phyloP scores from a whole-genome alignment of 345 rosid species.

The Melastoma malabathricum region DNA sequence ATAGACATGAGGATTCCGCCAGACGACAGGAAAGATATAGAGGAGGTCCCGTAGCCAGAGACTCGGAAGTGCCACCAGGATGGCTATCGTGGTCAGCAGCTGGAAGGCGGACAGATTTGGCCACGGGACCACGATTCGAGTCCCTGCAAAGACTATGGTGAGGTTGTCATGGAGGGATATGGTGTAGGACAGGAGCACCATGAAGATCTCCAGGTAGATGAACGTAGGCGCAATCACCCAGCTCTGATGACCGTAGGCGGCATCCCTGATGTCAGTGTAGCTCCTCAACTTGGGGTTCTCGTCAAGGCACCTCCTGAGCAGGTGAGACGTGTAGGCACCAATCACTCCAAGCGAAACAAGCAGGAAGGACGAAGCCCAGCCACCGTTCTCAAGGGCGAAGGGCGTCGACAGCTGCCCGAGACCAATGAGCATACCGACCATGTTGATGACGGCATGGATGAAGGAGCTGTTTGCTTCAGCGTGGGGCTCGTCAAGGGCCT shows the following conservation, averaged over 20 bases:
- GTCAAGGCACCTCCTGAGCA: constrained; percentile 58
- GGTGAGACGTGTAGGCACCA: constrained; percentile 44
- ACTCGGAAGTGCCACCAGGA: constrained; percentile 54
- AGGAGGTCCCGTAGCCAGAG: constrained; percentile 62
- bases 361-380: constrained; percentile 53
- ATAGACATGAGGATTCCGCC: constrained; percentile 67
- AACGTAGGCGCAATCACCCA: constrained; percentile 30
- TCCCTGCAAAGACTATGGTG: constrained; percentile 28
- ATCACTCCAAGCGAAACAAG: constrained; percentile 37
- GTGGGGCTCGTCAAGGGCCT: background rate
- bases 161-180: constrained; percentile 78
- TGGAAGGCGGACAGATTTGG: constrained; percentile 27
- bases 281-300: constrained; percentile 45
- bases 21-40: constrained; percentile 57
- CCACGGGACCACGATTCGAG: constrained; percentile 10
- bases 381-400: constrained; percentile 55
- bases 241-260: constrained; percentile 47
- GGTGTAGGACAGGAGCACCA: constrained; percentile 73
- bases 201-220: constrained; percentile 56
- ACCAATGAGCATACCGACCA: constrained; percentile 91
- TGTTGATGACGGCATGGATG: constrained; percentile 58
- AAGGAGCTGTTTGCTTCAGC: constrained; percentile 31
- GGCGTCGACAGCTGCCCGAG: constrained; percentile 73
- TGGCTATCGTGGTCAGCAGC: constrained; percentile 38
- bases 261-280: constrained; percentile 50